Percentiles rank a stretch among this genome's conserved stretches.
Evolutionary conservation across 208 protist species (phyloP).

Genomic region (Vickermania spadyakhi): DNA sequence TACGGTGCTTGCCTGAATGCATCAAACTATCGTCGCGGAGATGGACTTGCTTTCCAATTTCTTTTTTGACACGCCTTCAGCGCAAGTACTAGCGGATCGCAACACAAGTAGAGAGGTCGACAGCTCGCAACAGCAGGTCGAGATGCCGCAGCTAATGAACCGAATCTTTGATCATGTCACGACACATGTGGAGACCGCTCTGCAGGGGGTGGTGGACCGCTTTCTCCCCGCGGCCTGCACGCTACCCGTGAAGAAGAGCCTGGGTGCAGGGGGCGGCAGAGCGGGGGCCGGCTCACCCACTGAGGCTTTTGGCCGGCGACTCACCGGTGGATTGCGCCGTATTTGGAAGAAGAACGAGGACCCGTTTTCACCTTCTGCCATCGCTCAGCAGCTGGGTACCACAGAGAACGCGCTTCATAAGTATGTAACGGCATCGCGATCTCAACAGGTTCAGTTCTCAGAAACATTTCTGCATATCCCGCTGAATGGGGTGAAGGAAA

Average conservation of each 20-base stretch:
- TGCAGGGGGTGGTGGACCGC: conserved; percentile 53
- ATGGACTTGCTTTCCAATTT: conserved; percentile 56
- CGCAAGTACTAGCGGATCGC: not conserved
- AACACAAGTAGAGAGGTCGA: conserved; percentile 1
- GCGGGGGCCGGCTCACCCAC: conserved; percentile 17
- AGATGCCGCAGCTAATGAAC: conserved; percentile 25
- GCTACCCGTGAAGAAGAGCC: conserved; percentile 6
- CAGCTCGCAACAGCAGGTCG: conserved; percentile 4
- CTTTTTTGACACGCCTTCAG: conserved; percentile 14
- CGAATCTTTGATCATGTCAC: conserved; percentile 54
- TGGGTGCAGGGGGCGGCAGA: not conserved
- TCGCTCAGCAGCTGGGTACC: conserved; percentile 3
- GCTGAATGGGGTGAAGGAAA: conserved; percentile 29
- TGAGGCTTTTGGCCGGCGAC: conserved; percentile 13
- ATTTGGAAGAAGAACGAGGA: not conserved
- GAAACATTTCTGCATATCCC: conserved; percentile 21
- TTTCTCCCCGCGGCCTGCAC: conserved; percentile 28
- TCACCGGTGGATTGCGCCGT: conserved; percentile 18
- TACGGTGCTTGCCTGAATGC: conserved; percentile 76
- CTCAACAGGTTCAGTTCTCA: conserved; percentile 44
- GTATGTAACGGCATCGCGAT: conserved; percentile 31
- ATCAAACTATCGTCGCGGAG: conserved; percentile 79
- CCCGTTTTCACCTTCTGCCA: conserved; percentile 5
- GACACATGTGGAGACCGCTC: conserved; percentile 50
- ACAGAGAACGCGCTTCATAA: conserved; percentile 24